Conservation (phyloP, 192 early-diverging fungal species). For the Coemansia umbellata region DNA sequence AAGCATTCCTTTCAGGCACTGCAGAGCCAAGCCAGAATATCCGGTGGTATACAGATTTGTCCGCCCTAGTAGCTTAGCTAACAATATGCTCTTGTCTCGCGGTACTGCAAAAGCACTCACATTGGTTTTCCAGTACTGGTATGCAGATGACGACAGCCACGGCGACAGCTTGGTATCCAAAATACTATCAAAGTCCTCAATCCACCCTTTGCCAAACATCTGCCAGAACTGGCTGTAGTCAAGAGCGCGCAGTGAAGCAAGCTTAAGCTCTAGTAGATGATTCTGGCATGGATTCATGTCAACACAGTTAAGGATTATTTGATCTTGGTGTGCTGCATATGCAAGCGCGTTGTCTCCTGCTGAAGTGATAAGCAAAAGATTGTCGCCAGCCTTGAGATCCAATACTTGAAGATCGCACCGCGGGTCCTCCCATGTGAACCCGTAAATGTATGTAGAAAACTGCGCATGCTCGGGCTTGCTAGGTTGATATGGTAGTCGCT, state of each 20-base stretch:
- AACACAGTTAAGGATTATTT: constrained; percentile 69
- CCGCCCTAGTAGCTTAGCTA: constrained; percentile 8
- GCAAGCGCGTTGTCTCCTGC: constrained; percentile 80
- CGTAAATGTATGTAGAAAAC: constrained; percentile 82
- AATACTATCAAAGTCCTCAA: constrained; percentile 57
- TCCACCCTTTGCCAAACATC: constrained; percentile 71
- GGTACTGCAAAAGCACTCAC: constrained; percentile 12
- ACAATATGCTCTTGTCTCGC: not conserved
- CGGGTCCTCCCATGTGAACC: constrained; percentile 86
- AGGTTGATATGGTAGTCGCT: constrained; percentile 55
- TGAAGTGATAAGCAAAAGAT: constrained; percentile 76
- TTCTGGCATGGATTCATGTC: constrained; percentile 94
- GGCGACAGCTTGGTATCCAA: constrained; percentile 69
- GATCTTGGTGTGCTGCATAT: constrained; percentile 67
- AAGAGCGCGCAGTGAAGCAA: constrained; percentile 62
- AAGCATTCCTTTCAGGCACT: constrained; percentile 60
- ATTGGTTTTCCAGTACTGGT: constrained; percentile 78
- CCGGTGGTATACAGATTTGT: constrained; percentile 77
- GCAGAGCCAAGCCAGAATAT: constrained; percentile 75
- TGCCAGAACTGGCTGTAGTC: constrained; percentile 68
- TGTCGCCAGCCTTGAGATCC: constrained; percentile 61
- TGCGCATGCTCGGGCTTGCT: constrained; percentile 57
- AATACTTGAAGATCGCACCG: constrained; percentile 67
- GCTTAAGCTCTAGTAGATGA: constrained; percentile 82
- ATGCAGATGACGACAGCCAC: constrained; percentile 62